These are phyloP conservation scores for Candida golubevii DNA, from an alignment of 805 yeast genomes.

Conservation along the genomic window DNA sequence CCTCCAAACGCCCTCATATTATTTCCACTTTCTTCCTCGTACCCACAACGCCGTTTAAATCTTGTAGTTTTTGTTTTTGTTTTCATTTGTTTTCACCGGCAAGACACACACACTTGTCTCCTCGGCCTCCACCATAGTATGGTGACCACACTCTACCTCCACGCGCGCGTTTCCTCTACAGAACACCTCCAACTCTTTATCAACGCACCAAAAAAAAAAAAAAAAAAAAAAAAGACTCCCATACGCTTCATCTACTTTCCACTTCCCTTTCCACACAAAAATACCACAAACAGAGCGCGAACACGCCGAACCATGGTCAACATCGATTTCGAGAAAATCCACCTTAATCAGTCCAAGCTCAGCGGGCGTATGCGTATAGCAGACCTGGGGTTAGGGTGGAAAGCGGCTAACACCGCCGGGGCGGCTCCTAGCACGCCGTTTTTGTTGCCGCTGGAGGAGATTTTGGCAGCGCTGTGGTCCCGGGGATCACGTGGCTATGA, in stretches of 20 bases:
- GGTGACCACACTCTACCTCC: neutral
- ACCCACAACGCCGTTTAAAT: no score
- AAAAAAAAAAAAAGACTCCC: neutral
- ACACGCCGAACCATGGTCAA: constrained; percentile 35
- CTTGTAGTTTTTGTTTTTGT: no score
- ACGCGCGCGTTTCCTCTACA: neutral
- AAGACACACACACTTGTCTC: no score
- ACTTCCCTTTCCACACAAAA: neutral
- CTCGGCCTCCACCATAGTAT: neutral
- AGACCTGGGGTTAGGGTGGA: constrained; percentile 98
- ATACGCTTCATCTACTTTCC: neutral
- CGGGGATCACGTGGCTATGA: constrained; percentile 92
- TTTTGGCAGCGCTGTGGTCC: constrained; percentile 81
- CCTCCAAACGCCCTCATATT: no score
- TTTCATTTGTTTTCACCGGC: no score
- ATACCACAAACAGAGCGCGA: neutral
- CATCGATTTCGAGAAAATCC: constrained; percentile 86
- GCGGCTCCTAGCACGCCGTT: constrained; percentile 58
- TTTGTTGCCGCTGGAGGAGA: constrained; percentile 80
- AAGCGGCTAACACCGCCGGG: constrained; percentile 49
- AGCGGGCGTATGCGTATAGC: constrained; percentile 93
- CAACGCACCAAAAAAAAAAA: neutral
- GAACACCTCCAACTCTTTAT: neutral
- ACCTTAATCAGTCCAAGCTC: constrained; percentile 76
- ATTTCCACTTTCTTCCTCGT: no score